Evolutionary conservation across 208 protist genomes (phyloP), one percentile per base, ranked within the genome.

Genomic region (Phytomonas francai): DNA sequence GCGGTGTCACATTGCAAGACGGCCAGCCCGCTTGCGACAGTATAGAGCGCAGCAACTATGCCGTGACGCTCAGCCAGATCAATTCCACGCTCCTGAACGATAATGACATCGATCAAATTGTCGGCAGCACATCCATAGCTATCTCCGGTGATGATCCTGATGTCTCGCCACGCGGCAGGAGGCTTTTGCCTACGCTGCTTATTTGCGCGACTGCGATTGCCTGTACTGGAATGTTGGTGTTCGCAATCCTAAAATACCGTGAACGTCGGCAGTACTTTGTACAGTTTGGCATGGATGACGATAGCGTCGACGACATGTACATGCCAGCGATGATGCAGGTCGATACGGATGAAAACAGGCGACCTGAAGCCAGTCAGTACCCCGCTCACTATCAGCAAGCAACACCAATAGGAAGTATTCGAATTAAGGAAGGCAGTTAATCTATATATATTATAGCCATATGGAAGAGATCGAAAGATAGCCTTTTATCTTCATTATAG

Each of bases 251-350:
- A 25, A 88, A 85, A 67, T 94, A 91, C 68, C 75, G 75, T 34
- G 84, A 91, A 72, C 76, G 79, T 7, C 86, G 84, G 14, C 77
- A 91, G 62, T 87, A 92, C 73, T 88, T 92, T 60, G 68, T 78
- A 45, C 83, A 90, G 67, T 91, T 95, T 70, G 84, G 80, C 14
- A 68, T 86, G 30, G 83, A 87, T 33, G 86, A 90, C 12, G 81
- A 76, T 14, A 85, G 91, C 22, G 75, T 95, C 32, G 87, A 91
- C 54, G 88, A 94, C 73, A 89, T 94, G 85, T 94, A 91, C 69
- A 77, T 73, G 29, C 56, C 54, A 25, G 68, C 56, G 5, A 39
- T 62, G 58, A 62, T 42, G 30, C 3, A 3, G 6, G 14, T 9
- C 7, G 68, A 45, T 19, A 39, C 14, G 12, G 12, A 62, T 62